Conservation (phyloP, 257 asterid genomes). For the Anisodus acutangulus region DNA sequence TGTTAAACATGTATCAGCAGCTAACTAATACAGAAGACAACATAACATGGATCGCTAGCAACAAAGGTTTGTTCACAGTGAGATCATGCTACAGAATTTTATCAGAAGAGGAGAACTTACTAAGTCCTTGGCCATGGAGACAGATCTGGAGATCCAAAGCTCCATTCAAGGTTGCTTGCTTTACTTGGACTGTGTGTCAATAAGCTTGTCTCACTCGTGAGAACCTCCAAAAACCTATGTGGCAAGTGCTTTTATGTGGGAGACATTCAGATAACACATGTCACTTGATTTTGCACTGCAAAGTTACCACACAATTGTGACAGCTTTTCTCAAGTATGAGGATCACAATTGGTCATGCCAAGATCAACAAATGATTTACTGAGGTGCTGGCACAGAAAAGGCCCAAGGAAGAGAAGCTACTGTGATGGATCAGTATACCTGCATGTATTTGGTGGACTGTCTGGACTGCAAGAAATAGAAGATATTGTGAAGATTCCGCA, state of each 20-base stretch:
- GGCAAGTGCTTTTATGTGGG: slow-evolving; percentile 15
- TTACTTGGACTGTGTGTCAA: slow-evolving; percentile 1
- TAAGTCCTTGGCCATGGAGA: background rate
- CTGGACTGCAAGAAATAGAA: background rate
- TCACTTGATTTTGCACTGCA: background rate
- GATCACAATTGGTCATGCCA: background rate
- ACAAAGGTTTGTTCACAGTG: background rate
- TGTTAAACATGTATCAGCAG: background rate
- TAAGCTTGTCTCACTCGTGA: background rate
- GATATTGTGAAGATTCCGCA: background rate
- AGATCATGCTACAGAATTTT: background rate
- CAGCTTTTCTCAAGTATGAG: background rate
- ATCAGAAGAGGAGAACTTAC: background rate
- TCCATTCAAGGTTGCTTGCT: background rate
- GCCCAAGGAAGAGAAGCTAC: background rate
- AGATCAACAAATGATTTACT: background rate
- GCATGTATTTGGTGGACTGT: slow-evolving; percentile 3
- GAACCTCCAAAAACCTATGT: background rate
- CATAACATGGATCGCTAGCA: background rate
- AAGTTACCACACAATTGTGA: background rate
- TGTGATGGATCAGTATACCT: background rate
- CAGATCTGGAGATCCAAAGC: background rate
- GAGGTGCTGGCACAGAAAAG: background rate
- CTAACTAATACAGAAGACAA: background rate
- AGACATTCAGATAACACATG: background rate